Evolutionary conservation across 2,329 filamentous ascomycete genomes (phyloP), one percentile per base, ranked within the genome.

Genomic region (Aspergillus cejpii): DNA sequence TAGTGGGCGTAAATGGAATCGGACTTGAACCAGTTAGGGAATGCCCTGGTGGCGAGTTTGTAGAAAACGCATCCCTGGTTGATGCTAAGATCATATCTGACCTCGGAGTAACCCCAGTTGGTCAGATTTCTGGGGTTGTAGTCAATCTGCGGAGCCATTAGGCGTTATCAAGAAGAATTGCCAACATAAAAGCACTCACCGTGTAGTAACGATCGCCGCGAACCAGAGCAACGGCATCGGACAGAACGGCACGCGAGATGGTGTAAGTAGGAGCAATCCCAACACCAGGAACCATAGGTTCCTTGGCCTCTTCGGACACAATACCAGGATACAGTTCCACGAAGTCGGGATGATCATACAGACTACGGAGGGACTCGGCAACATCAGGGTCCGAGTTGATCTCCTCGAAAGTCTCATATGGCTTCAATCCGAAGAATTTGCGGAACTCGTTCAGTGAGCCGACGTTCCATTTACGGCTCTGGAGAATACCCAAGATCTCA

Each of bases 21-120:
- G 15, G 74, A 68, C 61, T 79, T 80, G 74, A 90, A 91, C 68
- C 88, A 84, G 52, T 85, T 76, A 1, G 87, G 88, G 73, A 94
- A 88, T 0, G 86, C 85, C 4, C 84, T 78, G 27, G 87, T 72
- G 61, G 90, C 84, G 27, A 94, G 75, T 71, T 92, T 94, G 73
- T 90, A 89, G 66, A 91, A 86, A 10, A 89, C 80, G 54, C 84
- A 88, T 37, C 88, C 87, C 60, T 92, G 83, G 65, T 92, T 85
- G 52, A 91, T 68, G 47, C 77, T 79, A 17, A 82, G 68, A 54
- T 94, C 85, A 44, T 83, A 87, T 15, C 85, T 75, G 3, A 79
- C 84, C 60, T 88, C 84, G 43, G 80, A 79, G 69, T 79, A 91
- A 15, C 87, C 87, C 87, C 87, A 94, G 67, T 87, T 89, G 1